Evolutionary conservation across 306 rosid species (phyloP).

Genomic region (Prunus mongolica): DNA sequence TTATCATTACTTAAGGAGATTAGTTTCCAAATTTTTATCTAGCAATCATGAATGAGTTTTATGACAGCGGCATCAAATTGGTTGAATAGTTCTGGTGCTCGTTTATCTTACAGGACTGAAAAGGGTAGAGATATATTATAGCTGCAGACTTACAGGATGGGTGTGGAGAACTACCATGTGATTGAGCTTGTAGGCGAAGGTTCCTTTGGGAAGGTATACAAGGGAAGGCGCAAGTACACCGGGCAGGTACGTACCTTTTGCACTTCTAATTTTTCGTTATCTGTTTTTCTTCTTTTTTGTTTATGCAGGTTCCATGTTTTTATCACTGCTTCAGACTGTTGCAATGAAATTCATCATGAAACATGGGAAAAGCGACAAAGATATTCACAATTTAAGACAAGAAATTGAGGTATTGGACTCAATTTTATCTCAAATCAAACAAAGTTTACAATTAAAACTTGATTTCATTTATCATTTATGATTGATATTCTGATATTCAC

Average conservation of each 20-base stretch:
- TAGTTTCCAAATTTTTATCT: neutral
- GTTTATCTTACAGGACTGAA: constrained; percentile 6
- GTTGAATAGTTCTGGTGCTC: neutral
- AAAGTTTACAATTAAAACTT: neutral
- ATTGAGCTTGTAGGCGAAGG: constrained; percentile 98
- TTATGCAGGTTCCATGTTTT: neutral
- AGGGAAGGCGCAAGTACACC: constrained; percentile 80
- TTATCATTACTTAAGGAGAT: neutral
- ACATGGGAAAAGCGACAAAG: constrained; percentile 95
- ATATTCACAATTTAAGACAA: constrained; percentile 81
- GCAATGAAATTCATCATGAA: constrained; percentile 98
- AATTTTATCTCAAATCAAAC: neutral
- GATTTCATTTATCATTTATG: neutral
- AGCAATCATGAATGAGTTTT: neutral
- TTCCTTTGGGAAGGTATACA: constrained; percentile 95
- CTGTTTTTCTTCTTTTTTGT: neutral
- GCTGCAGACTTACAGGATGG: constrained; percentile 41
- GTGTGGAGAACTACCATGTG: constrained; percentile 90
- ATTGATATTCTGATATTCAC: constrained; percentile 8
- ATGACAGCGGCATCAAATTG: neutral
- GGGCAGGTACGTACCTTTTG: constrained; percentile 56
- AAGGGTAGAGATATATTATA: neutral
- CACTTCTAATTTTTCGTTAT: neutral
- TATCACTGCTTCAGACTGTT: constrained; percentile 53
- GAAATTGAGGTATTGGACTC: constrained; percentile 73